Conservation (phyloP, 2,329 filamentous ascomycete genomes). For the Lojkania enalia region DNA sequence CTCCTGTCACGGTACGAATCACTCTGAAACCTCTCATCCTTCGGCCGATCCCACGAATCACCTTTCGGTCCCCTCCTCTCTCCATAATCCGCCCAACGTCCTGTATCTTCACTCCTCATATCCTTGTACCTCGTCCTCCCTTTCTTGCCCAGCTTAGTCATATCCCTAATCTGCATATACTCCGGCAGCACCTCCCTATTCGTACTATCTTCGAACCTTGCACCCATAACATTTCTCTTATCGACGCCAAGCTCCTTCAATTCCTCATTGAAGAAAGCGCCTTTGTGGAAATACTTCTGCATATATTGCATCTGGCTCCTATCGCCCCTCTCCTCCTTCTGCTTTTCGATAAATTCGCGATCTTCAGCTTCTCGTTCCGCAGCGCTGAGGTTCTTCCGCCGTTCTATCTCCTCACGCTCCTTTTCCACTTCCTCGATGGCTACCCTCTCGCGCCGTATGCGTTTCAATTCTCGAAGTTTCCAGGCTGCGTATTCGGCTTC, state of each 20-base stretch:
- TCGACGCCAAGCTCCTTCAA: conserved; percentile 74
- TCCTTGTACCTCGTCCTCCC: conserved; percentile 89
- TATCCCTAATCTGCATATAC: conserved; percentile 89
- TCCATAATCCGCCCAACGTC: conserved; percentile 73
- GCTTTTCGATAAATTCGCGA: conserved; percentile 71
- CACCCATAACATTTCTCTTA: conserved; percentile 83
- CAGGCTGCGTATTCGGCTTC: conserved; percentile 89
- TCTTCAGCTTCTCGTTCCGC: conserved; percentile 89
- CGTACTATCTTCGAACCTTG: conserved; percentile 79
- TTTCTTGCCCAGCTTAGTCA: conserved; percentile 91
- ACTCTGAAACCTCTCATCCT: conserved; percentile 71
- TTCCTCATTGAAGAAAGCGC: conserved; percentile 91
- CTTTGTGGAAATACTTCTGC: conserved; percentile 97
- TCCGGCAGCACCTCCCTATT: conserved; percentile 84
- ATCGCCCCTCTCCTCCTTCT: conserved; percentile 73
- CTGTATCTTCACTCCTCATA: conserved; percentile 86
- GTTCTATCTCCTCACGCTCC: conserved; percentile 86
- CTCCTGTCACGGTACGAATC: conserved; percentile 56
- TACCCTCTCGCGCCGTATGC: conserved; percentile 83
- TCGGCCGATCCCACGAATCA: conserved; percentile 52
- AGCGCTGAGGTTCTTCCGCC: conserved; percentile 80
- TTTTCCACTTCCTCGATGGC: conserved; percentile 81
- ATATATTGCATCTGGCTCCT: conserved; percentile 85
- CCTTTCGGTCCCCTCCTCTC: conserved; percentile 46
- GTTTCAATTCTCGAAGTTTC: conserved; percentile 88